Evolutionary conservation across 331 rosid species (phyloP), one percentile per base, ranked within the genome.

Genomic region (Acacia concinna): DNA sequence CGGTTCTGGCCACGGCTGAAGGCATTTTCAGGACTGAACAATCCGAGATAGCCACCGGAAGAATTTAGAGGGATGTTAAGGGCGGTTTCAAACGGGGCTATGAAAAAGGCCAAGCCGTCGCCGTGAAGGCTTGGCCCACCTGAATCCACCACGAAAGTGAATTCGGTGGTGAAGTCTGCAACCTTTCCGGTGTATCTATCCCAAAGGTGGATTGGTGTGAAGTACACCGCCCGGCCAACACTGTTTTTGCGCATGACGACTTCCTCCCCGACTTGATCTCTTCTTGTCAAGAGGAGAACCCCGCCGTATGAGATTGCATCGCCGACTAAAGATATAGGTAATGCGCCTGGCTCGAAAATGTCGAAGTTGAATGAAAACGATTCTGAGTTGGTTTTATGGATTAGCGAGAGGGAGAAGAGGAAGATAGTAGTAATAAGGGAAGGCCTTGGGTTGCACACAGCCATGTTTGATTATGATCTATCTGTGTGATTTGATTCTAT

Each of bases 51-150:
- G 1, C 87, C 87, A 0, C 90, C 95, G 0, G 27, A 20, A 0
- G 87, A 78, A 35, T 84, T 62, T 1, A 63, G 43, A 0, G 88
- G 90, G 41, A 85, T 47, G 0, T 85, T 8, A 23, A 68, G 8
- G 3, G 38, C 76, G 0, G 37, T 67, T 11, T 52, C 85, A 0
- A 76, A 1, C 7, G 90, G 85, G 8, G 91, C 62, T 27, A 91
- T 40, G 62, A 77, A 86, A 83, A 91, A 91, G 34, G 88, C 64
- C 56, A 91, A 49, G 5, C 92, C 96, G 0, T 89, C 90, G 0
- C 88, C 93, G 1, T 74, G 81, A 14, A 18, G 5, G 0, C n/a
- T 0, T 0, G 46, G 12, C 17, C 82, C 47, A 3, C 51, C n/a
- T 1, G 89, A 49, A 2, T 80, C 51, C 40, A 82, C 87, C 4